Evolutionary conservation across 352 stramenopile genomes (phyloP).

Genomic region (Aphanomyces euteiches): DNA sequence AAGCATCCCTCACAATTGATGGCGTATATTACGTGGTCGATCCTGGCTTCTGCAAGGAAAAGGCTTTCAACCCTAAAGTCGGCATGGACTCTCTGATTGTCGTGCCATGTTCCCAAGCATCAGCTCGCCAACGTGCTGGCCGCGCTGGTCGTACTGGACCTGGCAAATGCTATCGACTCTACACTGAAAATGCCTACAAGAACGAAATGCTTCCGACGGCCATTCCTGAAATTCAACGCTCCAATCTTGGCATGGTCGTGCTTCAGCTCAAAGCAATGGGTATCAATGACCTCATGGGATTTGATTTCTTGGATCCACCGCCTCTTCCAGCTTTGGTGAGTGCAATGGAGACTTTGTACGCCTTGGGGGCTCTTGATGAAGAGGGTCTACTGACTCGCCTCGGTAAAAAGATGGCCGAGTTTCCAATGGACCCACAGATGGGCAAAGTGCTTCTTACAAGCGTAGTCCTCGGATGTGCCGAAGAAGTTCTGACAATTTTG

Average conservation of each 20-base stretch:
- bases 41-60: slow-evolving; percentile 97
- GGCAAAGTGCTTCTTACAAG: slow-evolving; percentile 98
- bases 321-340: slow-evolving; percentile 95
- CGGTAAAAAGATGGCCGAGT: slow-evolving; percentile 99
- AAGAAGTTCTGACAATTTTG: slow-evolving; percentile 99
- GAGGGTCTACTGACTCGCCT: slow-evolving; percentile 90
- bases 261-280: slow-evolving; percentile 99
- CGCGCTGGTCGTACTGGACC: slow-evolving; percentile 97
- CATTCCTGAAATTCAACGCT: slow-evolving; percentile 98
- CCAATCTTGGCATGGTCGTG: slow-evolving; percentile 97
- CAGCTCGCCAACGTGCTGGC: slow-evolving; percentile 95
- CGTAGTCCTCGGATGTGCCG: slow-evolving; percentile 95
- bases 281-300: slow-evolving; percentile 98
- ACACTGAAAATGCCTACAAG: slow-evolving; percentile 98
- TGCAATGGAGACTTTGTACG: slow-evolving; percentile 97
- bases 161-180: slow-evolving; percentile 99
- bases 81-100: slow-evolving; percentile 99
- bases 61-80: slow-evolving; percentile 98
- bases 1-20: slow-evolving; percentile 99
- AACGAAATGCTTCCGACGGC: slow-evolving; percentile 97
- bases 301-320: slow-evolving; percentile 99
- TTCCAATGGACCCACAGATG: slow-evolving; percentile 98
- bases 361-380: slow-evolving; percentile 96
- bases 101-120: slow-evolving; percentile 97
- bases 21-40: slow-evolving; percentile 95